These are phyloP conservation scores for Tothia fuscella DNA, from an alignment of 2,329 filamentous ascomycete genomes.

Conservation along the genomic window DNA sequence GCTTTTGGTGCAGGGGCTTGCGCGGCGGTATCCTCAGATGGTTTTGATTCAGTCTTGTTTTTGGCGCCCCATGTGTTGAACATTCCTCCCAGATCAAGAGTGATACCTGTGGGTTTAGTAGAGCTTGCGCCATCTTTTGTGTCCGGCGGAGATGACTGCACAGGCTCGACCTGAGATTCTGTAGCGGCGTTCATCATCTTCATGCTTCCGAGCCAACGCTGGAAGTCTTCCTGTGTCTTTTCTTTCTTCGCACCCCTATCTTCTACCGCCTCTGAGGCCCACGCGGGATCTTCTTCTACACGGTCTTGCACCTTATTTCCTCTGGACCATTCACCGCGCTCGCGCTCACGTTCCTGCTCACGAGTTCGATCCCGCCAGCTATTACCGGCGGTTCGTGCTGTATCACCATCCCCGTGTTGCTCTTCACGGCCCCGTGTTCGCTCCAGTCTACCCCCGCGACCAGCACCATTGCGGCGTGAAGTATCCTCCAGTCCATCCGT, in stretches of 20 bases:
- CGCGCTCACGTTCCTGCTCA: constrained; percentile 5
- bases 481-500: constrained; percentile 39
- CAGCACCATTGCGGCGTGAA: constrained; percentile 51
- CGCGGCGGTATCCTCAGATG: not conserved
- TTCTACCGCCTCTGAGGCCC: constrained; percentile 62
- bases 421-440: constrained; percentile 3
- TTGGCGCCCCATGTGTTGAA: constrained; percentile 11
- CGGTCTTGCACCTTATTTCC: constrained; percentile 20
- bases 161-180: constrained; percentile 38
- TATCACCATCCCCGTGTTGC: not conserved
- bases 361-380: constrained; percentile 9
- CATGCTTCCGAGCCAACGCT: constrained; percentile 90
- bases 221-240: constrained; percentile 82
- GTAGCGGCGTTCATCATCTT: constrained; percentile 37
- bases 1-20: not conserved
- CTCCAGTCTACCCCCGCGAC: constrained; percentile 34
- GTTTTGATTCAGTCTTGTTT: not conserved
- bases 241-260: constrained; percentile 53
- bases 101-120: constrained; percentile 9
- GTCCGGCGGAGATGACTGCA: constrained; percentile 21
- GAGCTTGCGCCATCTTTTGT: constrained; percentile 25
- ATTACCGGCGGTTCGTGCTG: not conserved
- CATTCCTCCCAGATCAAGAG: constrained; percentile 4
- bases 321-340: constrained; percentile 8
- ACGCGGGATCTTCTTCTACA: constrained; percentile 75